Evolutionary conservation across 1,284 basidiomycete genomes (phyloP).

Genomic region (Sporisorium graminicola): DNA sequence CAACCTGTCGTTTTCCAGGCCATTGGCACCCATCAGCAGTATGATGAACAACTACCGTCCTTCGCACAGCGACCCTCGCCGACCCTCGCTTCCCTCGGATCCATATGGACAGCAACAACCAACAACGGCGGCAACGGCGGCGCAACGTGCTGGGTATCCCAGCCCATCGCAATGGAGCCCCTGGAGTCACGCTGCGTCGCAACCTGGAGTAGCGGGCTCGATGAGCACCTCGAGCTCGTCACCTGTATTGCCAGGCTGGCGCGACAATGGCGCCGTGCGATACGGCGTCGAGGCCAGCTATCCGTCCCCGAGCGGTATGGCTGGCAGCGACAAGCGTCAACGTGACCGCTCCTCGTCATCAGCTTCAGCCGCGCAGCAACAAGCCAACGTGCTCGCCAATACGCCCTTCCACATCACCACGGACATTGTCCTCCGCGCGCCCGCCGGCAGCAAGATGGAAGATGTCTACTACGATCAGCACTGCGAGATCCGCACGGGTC

Average conservation of each 20-base stretch:
- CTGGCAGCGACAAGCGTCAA: constrained; percentile 40
- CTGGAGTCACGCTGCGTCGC: constrained; percentile 21
- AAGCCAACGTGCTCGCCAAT: constrained; percentile 44
- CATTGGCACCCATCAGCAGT: constrained; percentile 42
- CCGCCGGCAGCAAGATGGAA: constrained; percentile 49
- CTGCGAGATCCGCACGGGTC: constrained; percentile 44
- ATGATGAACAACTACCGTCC: constrained; percentile 50
- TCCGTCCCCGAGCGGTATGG: constrained; percentile 34
- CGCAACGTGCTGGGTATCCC: constrained; percentile 20
- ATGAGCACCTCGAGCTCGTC: constrained; percentile 26
- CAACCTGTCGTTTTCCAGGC: constrained; percentile 44
- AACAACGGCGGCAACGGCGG: constrained; percentile 5
- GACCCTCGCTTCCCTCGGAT: constrained; percentile 43
- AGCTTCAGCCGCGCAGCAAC: constrained; percentile 39
- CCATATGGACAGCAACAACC: constrained; percentile 25
- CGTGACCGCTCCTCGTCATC: constrained; percentile 40
- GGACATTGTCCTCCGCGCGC: constrained; percentile 56
- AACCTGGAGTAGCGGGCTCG: constrained; percentile 23
- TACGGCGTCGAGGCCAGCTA: constrained; percentile 35
- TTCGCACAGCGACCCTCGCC: constrained; percentile 35
- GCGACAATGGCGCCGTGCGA: constrained; percentile 27
- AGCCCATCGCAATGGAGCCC: constrained; percentile 32
- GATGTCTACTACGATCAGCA: constrained; percentile 59
- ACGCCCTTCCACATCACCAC: constrained; percentile 53
- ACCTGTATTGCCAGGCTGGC: constrained; percentile 34